Base-by-base conservation (phyloP, 192 early-diverging fungal species). In the Mycoemilia scoparia region DNA sequence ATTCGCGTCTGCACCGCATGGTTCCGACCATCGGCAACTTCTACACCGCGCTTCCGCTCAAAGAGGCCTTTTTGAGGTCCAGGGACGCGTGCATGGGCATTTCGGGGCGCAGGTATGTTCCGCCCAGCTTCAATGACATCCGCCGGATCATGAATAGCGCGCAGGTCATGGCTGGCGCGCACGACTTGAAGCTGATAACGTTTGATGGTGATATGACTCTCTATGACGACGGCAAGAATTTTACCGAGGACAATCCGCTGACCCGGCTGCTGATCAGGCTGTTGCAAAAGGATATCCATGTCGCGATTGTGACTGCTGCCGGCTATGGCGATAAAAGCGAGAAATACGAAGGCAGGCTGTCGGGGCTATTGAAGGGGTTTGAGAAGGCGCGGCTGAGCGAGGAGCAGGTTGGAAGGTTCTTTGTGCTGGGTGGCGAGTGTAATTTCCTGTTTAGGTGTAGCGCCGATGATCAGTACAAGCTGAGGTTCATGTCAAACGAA, bases 151-250 rank as follows among this genome's bases (percentile, higher is more conserved):
- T 92, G n/a, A 92, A 92, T 40, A 70, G 70, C 6, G 87, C 85
- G n/a, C 87, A 91, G 53, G 66, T 76, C 7, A 64, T 66, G 39
- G 80, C 85, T 4, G 80, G 84, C 34, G 77, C 79, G 3, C 61
- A 71, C 1, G 49, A 57, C 9, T 41, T 89, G 10, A 54, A 66
- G 36, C 50, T 92, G 29, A 80, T 92, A 39, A 92, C 87, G 1
- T 92, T 92, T 51, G 87, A 92, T 32, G 87, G 87, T 21, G 87
- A 92, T 52, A 85, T 87, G 80, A 92, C 87, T 15, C 61, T 92
- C 13, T 92, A 89, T 45, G 77, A 76, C 7, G 87, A 92, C 38
- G 87, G 87, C 12, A 64, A 68, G 38, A 77, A 80, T 43, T 89
- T 92, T 49, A 73, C 73, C 3, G 54, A 64, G 6, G 72, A 72